Evolutionary conservation across 73 alveolate genomes (phyloP), one percentile per base, ranked within the genome.

Genomic region (Paramecium caudatum): DNA sequence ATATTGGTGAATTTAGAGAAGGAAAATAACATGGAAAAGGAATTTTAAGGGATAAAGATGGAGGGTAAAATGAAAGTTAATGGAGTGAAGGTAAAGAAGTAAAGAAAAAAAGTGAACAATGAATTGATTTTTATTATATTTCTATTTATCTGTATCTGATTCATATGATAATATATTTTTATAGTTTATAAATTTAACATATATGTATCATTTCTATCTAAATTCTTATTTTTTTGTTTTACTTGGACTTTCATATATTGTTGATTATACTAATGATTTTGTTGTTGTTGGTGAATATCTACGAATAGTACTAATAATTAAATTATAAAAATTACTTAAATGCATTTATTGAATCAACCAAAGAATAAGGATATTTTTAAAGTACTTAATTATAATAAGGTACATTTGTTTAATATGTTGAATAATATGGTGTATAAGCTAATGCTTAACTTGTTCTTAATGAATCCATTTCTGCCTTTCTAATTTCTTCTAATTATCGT

Each of bases 1-100:
- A 62, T 61, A 84, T 17, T 41, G 92, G 92, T 30, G 91, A 91
- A 50, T 96, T 96, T 90, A 46, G 81, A 41, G 90, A 91, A 39
- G 94, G 92, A 61, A 21, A 88, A 55, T 91, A 85, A 13, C 90
- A 92, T 48, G 99, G 99, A 9, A 83, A 55, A 6, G 99, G 99
- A 19, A 43, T 82, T 15, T 92, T 37, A 50, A 47, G 50, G 8
- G 91, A 82, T 65, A 65, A 65, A 65, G 0, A 65, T 33, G 83
- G 83, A 55, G 21, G 9, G 2, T 4, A 55, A 23, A 23, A 23
- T 55, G 80, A 23, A 55, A 55, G 80, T 5, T 23, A 2, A 10
- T 55, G 80, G 80, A 23, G 46, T 55, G 80, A 55, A 5, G 80
- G 80, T 0, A 55, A 55, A 23, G 80, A 55, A 55, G 30, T 27